Evolutionary conservation across 331 rosid species (phyloP).

Genomic region (Phaseolus coccineus): DNA sequence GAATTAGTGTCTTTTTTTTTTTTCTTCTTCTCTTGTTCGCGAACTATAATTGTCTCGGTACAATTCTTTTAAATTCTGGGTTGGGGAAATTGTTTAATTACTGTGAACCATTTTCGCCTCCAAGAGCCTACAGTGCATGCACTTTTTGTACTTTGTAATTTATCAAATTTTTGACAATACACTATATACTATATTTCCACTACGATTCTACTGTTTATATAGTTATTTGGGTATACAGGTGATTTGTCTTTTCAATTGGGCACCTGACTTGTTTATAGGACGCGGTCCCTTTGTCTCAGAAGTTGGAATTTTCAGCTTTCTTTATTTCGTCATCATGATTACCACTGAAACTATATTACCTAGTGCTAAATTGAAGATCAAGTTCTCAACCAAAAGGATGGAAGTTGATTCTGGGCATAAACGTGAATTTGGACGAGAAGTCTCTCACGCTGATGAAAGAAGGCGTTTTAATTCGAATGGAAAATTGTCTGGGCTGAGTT

Average conservation of each 20-base stretch:
- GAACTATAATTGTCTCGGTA: not conserved
- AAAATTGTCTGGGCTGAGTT: slow-evolving; percentile 44
- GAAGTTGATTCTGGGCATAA: slow-evolving; percentile 55
- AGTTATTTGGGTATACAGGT: slow-evolving; percentile 12
- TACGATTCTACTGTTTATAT: not conserved
- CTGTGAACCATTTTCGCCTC: not conserved
- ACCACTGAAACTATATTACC: slow-evolving; percentile 66
- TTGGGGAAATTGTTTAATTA: too few relatives aligned
- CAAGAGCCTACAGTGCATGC: not conserved
- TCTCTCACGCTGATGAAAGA: slow-evolving; percentile 37
- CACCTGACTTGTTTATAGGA: slow-evolving; percentile 9
- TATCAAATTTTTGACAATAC: not conserved
- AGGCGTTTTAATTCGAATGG: slow-evolving; percentile 31
- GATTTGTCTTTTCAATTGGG: slow-evolving; percentile 26
- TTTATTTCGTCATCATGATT: slow-evolving; percentile 56
- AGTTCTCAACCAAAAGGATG: slow-evolving; percentile 63
- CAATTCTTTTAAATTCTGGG: not conserved
- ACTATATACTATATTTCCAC: not conserved
- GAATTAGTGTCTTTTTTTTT: not conserved
- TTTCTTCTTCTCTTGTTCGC: not conserved
- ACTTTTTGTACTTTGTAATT: not conserved
- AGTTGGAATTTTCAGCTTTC: too few relatives aligned
- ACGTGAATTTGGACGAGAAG: slow-evolving; percentile 52
- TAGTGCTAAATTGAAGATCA: slow-evolving; percentile 67
- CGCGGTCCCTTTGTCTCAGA: too few relatives aligned